Evolutionary conservation across 257 asterid species (phyloP).

Genomic region (Scutellaria minor): DNA sequence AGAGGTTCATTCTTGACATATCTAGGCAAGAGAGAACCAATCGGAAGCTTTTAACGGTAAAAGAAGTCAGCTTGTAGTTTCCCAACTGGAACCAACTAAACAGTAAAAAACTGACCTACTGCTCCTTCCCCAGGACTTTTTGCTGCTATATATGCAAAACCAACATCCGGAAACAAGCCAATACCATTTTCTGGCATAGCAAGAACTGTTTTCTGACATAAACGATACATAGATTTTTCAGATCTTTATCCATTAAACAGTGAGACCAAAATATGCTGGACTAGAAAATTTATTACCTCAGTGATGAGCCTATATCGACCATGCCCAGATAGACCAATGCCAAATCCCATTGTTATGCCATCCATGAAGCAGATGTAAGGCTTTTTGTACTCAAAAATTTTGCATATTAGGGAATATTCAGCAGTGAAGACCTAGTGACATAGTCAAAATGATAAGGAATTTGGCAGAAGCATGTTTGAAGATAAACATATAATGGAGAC

Average conservation of each 20-base stretch:
- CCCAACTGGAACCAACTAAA: slow-evolving; percentile 25
- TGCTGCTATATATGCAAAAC: slow-evolving; percentile 93
- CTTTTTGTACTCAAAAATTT: slow-evolving; percentile 83
- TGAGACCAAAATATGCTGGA: slow-evolving; percentile 24
- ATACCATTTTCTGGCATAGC: slow-evolving; percentile 99
- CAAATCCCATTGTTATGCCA: slow-evolving; percentile 98
- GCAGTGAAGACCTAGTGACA: slow-evolving; percentile 78
- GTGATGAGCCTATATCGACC: slow-evolving; percentile 89
- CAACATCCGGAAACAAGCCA: slow-evolving; percentile 97
- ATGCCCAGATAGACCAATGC: slow-evolving; percentile 94
- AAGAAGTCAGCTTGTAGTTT: slow-evolving; percentile 1
- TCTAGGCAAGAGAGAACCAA: background rate
- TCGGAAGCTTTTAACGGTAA: slow-evolving; percentile 23
- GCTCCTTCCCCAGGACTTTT: slow-evolving; percentile 97
- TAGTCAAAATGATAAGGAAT: slow-evolving; percentile 25
- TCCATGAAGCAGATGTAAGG: slow-evolving; percentile 96
- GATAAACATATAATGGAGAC: slow-evolving; percentile 19
- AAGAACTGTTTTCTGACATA: slow-evolving; percentile 82
- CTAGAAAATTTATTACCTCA: slow-evolving; percentile 59
- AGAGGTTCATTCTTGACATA: background rate
- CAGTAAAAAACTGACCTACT: slow-evolving; percentile 63
- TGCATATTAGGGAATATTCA: slow-evolving; percentile 92
- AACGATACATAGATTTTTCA: slow-evolving; percentile 33
- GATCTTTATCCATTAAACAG: slow-evolving; percentile 6
- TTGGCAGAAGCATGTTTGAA: slow-evolving; percentile 22